These are phyloP conservation scores for Penicillium occitanis DNA, from an alignment of 2,329 filamentous ascomycete species.

Conservation along the genomic window DNA sequence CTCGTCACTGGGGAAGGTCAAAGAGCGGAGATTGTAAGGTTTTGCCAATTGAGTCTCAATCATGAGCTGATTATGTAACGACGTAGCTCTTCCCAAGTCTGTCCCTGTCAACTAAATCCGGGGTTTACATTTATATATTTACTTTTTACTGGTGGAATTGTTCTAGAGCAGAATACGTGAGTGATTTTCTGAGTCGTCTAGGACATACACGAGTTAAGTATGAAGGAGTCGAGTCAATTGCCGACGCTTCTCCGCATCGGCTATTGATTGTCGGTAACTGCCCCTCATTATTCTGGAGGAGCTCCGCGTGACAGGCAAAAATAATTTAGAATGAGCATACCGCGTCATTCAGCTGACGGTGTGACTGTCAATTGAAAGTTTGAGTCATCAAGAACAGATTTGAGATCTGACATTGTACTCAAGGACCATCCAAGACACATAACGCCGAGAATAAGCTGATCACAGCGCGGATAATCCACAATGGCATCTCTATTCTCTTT, in stretches of 20 bases:
- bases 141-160: neutral
- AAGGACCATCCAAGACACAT: neutral
- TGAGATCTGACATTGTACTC: neutral
- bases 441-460: neutral
- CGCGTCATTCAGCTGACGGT: neutral
- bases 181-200: neutral
- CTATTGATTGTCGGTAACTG: conserved; percentile 24
- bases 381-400: neutral
- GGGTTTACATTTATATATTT: neutral
- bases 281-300: conserved; percentile 16
- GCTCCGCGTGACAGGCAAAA: neutral
- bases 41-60: neutral
- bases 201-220: neutral
- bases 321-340: neutral
- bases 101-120: neutral
- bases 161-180: neutral
- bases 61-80: neutral
- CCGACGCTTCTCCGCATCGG: conserved; percentile 24
- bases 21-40: neutral
- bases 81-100: neutral
- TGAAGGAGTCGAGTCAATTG: conserved; percentile 22
- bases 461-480: neutral
- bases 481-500: conserved; percentile 43
- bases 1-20: neutral
- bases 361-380: neutral